Base-by-base conservation (phyloP, 371 early-diverging fungal genomes). In the Amoeboradix gromovi region DNA sequence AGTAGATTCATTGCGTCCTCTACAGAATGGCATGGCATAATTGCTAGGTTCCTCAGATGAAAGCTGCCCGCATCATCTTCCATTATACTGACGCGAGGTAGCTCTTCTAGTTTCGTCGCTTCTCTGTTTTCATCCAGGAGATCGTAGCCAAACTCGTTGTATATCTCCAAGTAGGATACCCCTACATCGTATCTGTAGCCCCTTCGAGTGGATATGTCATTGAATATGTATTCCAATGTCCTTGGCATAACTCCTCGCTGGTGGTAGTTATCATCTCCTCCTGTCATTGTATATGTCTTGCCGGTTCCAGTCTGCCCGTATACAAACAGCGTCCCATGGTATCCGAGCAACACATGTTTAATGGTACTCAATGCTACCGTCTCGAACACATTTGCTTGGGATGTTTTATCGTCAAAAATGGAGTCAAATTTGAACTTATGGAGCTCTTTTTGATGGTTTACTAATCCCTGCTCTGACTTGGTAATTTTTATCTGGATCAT, bases 231-330 rank as follows among this genome's bases (percentile, higher is more conserved):
- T 71, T 83, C 81, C 29, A 83, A 67, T 2, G 80, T 75, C 28
- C 83, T 72, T 1, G 83, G 83, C 65, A 83, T 83, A 48, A 83
- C 68, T 30, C 83, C 83, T 30, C 83, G 74, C 69, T 83, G 82
- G 1, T 74, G 72, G 70, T 82, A 83, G 31, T 77, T 72, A 67
- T 80, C 78, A 0, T 79, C 78, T 12, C 80, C 78, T 0, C 87
- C 87, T 2, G 81, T 82, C 73, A 87, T 84, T 66, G 87, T 85
- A 72, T 83, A 84, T 29, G 87, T 86, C 73, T 87, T 87, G 17
- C 87, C 87, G 17, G 81, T 81, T n/a, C 87, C 86, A 5, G 87
- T 87, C 73, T 83, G 75, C 0, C 86, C 87, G 69, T 85, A 87
- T 1, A 84, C 85, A 71, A 87, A 84, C 22, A 87, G 77, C 66